Conservation (phyloP, 768 basidiomycete species). For the Calvatia gigantea region DNA sequence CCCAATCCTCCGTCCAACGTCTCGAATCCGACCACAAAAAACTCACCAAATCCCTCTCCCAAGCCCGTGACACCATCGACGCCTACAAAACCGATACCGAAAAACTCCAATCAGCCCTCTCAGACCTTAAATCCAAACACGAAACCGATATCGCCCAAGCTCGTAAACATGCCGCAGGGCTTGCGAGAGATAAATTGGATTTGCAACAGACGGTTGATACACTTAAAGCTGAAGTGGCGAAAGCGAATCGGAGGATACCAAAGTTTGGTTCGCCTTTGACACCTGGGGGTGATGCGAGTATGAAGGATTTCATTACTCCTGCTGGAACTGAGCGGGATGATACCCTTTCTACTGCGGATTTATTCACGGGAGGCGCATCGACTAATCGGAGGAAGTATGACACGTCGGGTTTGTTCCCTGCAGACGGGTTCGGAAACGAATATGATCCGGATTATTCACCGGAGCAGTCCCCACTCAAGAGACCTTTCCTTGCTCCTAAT, state of each 20-base stretch:
- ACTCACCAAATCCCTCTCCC: conserved; percentile 68
- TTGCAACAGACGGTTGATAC: conserved; percentile 78
- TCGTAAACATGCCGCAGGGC: conserved; percentile 79
- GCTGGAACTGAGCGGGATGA: conserved; percentile 43
- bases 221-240: conserved; percentile 67
- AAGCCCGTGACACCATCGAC: conserved; percentile 73
- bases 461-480: conserved; percentile 49
- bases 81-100: conserved; percentile 86
- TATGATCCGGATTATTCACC: conserved; percentile 50
- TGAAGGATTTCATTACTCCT: conserved; percentile 53
- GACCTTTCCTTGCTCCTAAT: conserved; percentile 64
- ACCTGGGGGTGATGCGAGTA: conserved; percentile 41
- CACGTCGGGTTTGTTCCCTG: conserved; percentile 34
- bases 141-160: conserved; percentile 94
- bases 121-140: conserved; percentile 84
- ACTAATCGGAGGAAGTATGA: conserved; percentile 58
- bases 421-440: conserved; percentile 41
- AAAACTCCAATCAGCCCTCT: conserved; percentile 55
- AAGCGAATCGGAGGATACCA: conserved; percentile 58
- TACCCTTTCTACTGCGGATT: conserved; percentile 56
- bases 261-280: conserved; percentile 74
- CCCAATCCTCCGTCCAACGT: conserved; percentile 61
- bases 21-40: conserved; percentile 83
- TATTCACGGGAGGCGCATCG: conserved; percentile 66
- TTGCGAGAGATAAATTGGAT: conserved; percentile 91